Percentiles rank a stretch among this genome's conserved stretches.
Conservation (phyloP, 371 early-diverging fungal species). For the Zopfochytrium polystomum region DNA sequence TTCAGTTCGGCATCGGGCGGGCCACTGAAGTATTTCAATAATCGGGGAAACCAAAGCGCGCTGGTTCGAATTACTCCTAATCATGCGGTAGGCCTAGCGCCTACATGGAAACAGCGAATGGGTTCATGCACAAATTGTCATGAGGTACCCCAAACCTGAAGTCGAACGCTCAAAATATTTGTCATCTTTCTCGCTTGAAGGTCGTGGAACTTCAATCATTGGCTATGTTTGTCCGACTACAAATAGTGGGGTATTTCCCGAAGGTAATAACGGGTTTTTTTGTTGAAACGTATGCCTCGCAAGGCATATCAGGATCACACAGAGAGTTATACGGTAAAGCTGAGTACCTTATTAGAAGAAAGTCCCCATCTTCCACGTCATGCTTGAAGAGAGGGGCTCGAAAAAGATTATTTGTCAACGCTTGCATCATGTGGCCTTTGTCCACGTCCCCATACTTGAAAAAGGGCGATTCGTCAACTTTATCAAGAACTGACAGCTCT, state of each 20-base stretch:
- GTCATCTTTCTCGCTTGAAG: slow-evolving; percentile 96
- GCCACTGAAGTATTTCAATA: slow-evolving; percentile 78
- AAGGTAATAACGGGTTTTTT: slow-evolving; percentile 71
- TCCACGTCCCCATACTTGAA: slow-evolving; percentile 94
- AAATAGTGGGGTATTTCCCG: slow-evolving; percentile 81
- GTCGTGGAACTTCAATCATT: slow-evolving; percentile 93
- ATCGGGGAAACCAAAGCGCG: slow-evolving; percentile 73
- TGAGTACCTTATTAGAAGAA: slow-evolving; percentile 71
- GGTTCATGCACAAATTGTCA: too few species aligned
- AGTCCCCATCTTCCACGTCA: slow-evolving; percentile 70
- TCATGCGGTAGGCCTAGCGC: slow-evolving; percentile 82
- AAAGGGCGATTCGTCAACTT: slow-evolving; percentile 97
- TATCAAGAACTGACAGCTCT: slow-evolving; percentile 83
- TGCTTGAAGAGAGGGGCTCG: slow-evolving; percentile 96
- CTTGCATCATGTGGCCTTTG: slow-evolving; percentile 84
- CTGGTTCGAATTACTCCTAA: slow-evolving; percentile 66
- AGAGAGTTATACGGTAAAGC: not conserved
- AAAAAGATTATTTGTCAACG: slow-evolving; percentile 93
- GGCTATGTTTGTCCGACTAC: slow-evolving; percentile 98
- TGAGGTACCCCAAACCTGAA: slow-evolving; percentile 72
- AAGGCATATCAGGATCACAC: not conserved
- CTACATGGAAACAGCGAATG: too few species aligned
- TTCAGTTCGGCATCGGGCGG: slow-evolving; percentile 81
- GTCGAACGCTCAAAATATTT: slow-evolving; percentile 84
- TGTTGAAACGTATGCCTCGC: slow-evolving; percentile 61